Evolutionary conservation across 2,329 filamentous ascomycete genomes (phyloP).

Genomic region (Emergomyces africanus): DNA sequence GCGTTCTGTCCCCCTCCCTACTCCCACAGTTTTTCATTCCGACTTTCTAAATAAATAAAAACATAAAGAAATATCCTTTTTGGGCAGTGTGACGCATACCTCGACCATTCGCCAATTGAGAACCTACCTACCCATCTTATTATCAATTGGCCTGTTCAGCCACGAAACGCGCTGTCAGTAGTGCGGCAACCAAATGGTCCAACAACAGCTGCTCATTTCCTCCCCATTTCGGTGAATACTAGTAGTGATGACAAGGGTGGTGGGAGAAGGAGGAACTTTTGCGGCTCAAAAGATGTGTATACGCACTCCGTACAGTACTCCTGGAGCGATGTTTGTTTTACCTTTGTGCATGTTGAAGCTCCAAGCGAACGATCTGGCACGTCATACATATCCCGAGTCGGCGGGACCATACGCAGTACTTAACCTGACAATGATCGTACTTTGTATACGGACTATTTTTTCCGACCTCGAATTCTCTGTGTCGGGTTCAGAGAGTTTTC

Average conservation of each 20-base stretch:
- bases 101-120: not conserved
- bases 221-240: not conserved
- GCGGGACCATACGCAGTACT: too few relatives aligned
- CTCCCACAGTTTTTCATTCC: not conserved
- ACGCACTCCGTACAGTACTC: too few relatives aligned
- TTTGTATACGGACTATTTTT: too few relatives aligned
- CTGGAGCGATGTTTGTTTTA: not conserved
- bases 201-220: not conserved
- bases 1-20: too few relatives aligned
- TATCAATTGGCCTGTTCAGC: not conserved
- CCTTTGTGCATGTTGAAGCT: not conserved
- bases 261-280: not conserved
- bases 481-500: too few relatives aligned
- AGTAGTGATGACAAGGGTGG: not conserved
- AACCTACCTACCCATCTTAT: not conserved
- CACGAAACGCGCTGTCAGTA: not conserved
- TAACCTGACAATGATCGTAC: not conserved
- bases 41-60: not conserved
- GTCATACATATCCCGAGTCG: too few relatives aligned
- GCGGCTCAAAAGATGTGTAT: not conserved
- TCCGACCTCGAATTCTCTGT: too few relatives aligned
- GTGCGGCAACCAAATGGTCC: not conserved
- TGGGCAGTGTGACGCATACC: not conserved
- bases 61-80: not conserved
- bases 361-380: not conserved